These are phyloP conservation scores for Croton laevigatus DNA, from an alignment of 441 rosid species.

Conservation along the genomic window DNA sequence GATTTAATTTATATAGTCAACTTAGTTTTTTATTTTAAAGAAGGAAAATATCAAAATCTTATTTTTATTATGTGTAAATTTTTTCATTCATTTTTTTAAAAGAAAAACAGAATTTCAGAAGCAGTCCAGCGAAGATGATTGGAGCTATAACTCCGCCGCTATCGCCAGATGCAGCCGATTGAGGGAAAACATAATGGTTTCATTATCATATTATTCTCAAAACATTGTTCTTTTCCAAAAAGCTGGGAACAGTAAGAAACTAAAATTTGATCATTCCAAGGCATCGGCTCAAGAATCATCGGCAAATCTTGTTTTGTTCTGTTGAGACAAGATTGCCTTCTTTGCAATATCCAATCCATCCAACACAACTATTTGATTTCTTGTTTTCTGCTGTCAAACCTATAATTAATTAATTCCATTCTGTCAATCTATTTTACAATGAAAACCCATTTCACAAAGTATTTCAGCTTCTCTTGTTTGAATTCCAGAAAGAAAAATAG, in stretches of 20 bases:
- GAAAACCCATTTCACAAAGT: neutral
- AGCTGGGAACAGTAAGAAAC: neutral
- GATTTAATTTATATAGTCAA: no score
- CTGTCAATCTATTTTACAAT: neutral
- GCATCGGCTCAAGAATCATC: neutral
- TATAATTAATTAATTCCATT: neutral
- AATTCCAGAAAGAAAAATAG: neutral
- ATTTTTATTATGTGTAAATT: no score
- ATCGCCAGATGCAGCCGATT: no score
- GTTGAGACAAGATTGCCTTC: neutral
- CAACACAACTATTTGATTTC: neutral
- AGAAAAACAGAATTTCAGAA: no score
- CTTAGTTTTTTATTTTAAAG: no score
- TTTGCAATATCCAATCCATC: slow-evolving; percentile 10
- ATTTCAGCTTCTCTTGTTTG: neutral
- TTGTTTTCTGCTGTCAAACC: neutral
- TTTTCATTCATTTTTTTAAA: no score
- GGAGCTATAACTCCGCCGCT: no score
- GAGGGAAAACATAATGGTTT: no score
- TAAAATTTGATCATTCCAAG: slow-evolving; percentile 7
- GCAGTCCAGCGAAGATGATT: no score
- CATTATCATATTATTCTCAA: neutral
- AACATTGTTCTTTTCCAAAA: neutral
- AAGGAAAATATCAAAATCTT: no score
- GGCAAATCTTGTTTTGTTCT: neutral